These are phyloP conservation scores for Sporobolomyces pararoseus DNA, from an alignment of 768 basidiomycete genomes.

Conservation along the genomic window DNA sequence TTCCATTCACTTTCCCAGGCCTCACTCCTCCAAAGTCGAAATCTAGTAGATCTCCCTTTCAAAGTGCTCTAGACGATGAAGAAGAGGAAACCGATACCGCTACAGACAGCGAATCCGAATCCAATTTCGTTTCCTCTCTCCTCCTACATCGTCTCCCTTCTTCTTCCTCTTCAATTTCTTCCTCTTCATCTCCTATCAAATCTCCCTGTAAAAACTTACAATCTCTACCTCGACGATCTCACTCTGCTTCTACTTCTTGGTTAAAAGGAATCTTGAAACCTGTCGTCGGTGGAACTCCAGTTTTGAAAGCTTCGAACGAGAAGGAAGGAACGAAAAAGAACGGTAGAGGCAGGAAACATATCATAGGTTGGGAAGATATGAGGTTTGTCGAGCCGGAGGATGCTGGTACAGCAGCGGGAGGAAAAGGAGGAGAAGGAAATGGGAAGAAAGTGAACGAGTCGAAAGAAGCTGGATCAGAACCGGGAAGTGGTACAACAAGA, in stretches of 20 bases:
- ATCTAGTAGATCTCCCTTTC: neutral
- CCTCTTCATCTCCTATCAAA: constrained; percentile 5
- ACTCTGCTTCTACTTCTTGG: neutral
- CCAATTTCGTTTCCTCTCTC: constrained; percentile 7
- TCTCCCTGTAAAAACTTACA: neutral
- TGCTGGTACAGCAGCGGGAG: neutral
- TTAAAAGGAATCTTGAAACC: constrained; percentile 30
- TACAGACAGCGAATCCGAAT: constrained; percentile 25
- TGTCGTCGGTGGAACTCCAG: neutral
- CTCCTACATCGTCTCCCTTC: constrained; percentile 11
- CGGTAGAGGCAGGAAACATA: constrained; percentile 30
- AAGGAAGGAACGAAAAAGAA: constrained; percentile 27
- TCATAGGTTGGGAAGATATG: constrained; percentile 22
- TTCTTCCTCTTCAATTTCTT: neutral
- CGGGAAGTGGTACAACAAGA: too few relatives aligned
- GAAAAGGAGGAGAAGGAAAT: neutral
- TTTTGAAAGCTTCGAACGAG: constrained; percentile 4
- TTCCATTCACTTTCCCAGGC: constrained; percentile 3
- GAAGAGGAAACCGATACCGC: constrained; percentile 21
- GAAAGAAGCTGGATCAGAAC: too few relatives aligned
- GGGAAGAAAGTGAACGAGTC: neutral
- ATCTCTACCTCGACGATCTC: neutral
- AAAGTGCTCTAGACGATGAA: neutral
- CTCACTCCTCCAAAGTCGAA: neutral
- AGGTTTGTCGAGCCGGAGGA: neutral